Conservation (phyloP, 495 filamentous ascomycete species). For the Talaromyces ruber region DNA sequence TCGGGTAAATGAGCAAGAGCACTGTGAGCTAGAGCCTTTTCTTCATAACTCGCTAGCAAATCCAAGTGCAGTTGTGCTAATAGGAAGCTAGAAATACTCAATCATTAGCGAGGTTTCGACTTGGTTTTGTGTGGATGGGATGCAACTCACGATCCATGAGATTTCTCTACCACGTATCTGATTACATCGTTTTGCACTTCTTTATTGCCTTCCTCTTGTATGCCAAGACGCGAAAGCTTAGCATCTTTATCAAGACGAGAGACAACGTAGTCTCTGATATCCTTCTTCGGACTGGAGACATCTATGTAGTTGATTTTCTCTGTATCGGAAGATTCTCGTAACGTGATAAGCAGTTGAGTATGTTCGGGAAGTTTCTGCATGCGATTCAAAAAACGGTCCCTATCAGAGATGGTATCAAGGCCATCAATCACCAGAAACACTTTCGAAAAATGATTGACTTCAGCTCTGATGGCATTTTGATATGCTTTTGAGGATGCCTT, state of each 20-base stretch:
- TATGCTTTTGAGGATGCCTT: conserved; percentile 21
- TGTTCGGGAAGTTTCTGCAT: conserved; percentile 29
- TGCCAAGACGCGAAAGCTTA: conserved; percentile 7
- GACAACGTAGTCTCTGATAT: conserved; percentile 15
- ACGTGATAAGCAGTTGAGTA: conserved; percentile 23
- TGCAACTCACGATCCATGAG: conserved; percentile 20
- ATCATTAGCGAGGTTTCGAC: not conserved
- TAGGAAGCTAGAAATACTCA: conserved; percentile 15
- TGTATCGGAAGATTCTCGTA: conserved; percentile 16
- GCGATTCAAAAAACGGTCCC: conserved; percentile 21
- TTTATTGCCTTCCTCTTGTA: conserved; percentile 4
- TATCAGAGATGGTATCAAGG: conserved; percentile 19
- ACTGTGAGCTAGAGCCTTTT: conserved; percentile 15
- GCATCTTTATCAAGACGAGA: conserved; percentile 10
- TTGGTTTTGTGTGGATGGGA: not conserved
- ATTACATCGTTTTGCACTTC: conserved; percentile 13
- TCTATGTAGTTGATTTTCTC: conserved; percentile 7
- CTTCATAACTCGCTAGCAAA: conserved; percentile 15
- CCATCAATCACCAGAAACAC: conserved; percentile 26
- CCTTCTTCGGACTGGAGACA: conserved; percentile 10
- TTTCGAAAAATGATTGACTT: conserved; percentile 23
- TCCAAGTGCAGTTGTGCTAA: conserved; percentile 22
- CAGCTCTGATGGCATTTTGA: conserved; percentile 26
- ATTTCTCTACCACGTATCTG: conserved; percentile 14
- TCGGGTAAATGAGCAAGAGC: conserved; percentile 21